Base-by-base conservation (phyloP, 2,329 filamentous ascomycete genomes). In the Calonectria hongkongensis region DNA sequence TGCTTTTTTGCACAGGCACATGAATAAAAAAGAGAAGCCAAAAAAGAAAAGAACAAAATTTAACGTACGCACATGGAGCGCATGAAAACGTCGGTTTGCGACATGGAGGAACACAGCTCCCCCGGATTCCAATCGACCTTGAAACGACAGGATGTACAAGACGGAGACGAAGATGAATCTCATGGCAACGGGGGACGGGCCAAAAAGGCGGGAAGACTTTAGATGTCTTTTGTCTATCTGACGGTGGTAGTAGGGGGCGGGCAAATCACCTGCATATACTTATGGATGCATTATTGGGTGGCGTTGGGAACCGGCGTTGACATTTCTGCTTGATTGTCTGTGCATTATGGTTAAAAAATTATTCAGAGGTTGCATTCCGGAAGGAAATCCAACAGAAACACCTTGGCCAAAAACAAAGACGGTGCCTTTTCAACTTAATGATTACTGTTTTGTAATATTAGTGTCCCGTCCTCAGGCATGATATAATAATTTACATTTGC, bases 251-350 rank as follows among this genome's bases (percentile, higher is more conserved):
- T 60, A 50, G 41, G 41, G 65, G 65, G 51, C 63, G 62, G 68
- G 68, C 41, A 48, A 74, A 62, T 48, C 18, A 30, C 33, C 54
- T 51, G 67, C 60, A 63, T 56, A 70, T 64, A 63, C 51, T 68
- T 64, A 74, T 71, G 68, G 36, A 39, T 78, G 73, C 73, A 78
- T 80, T 74, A 66, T 70, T 70, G 68, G 65, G 68, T 72, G 79
- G 79, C 76, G 79, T 81, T 78, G 56, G 71, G 60, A 64, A 54
- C 73, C 71, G 69, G 73, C 43, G 54, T 62, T 62, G 27, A 21
- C 16, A 67, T 27, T 41, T 25, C 39, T 73, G 72, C 74, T 74
- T 70, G 54, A 50, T 63, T 62, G 70, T 73, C 28, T 58, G 30
- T 56, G 39, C 39, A 30, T 30, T 28, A 13, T 66, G 65, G 45